These are phyloP conservation scores for Sclerotiophoma versabilis DNA, from an alignment of 2,329 filamentous ascomycete species.

Conservation along the genomic window DNA sequence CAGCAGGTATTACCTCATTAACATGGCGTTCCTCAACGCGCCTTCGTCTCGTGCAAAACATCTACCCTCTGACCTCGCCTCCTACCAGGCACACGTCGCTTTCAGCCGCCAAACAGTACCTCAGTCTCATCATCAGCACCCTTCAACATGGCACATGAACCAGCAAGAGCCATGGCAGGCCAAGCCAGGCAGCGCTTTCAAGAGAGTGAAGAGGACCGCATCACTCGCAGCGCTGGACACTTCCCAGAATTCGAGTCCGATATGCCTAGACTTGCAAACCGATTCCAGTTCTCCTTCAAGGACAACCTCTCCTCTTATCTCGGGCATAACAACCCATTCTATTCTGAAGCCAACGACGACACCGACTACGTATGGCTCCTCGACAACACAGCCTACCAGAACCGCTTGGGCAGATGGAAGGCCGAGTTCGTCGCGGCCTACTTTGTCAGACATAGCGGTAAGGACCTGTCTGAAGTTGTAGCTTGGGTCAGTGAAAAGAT, in stretches of 20 bases:
- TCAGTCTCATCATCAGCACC: constrained; percentile 14
- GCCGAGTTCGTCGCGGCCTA: constrained; percentile 85
- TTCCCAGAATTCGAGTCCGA: constrained; percentile 47
- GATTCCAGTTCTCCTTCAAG: constrained; percentile 47
- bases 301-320: constrained; percentile 51
- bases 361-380: constrained; percentile 84
- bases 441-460: constrained; percentile 75
- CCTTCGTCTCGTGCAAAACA: constrained; percentile 44
- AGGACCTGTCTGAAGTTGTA: constrained; percentile 71
- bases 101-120: constrained; percentile 18
- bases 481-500: constrained; percentile 73
- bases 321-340: constrained; percentile 50
- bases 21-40: constrained; percentile 24
- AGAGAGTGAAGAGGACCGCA: constrained; percentile 44
- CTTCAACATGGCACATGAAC: constrained; percentile 26
- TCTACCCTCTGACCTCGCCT: constrained; percentile 42
- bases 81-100: constrained; percentile 30
- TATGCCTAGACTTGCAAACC: constrained; percentile 45
- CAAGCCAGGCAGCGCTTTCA: constrained; percentile 38
- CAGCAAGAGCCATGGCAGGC: constrained; percentile 29
- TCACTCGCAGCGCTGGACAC: constrained; percentile 36
- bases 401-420: constrained; percentile 66
- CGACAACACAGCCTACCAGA: constrained; percentile 83
- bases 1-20: constrained; percentile 27
- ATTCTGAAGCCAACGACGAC: constrained; percentile 60